A percentile compares a stretch with the other conserved stretches of the same genome.
These are phyloP conservation scores for Vararia minispora DNA, from an alignment of 768 basidiomycete genomes.

Conservation along the genomic window DNA sequence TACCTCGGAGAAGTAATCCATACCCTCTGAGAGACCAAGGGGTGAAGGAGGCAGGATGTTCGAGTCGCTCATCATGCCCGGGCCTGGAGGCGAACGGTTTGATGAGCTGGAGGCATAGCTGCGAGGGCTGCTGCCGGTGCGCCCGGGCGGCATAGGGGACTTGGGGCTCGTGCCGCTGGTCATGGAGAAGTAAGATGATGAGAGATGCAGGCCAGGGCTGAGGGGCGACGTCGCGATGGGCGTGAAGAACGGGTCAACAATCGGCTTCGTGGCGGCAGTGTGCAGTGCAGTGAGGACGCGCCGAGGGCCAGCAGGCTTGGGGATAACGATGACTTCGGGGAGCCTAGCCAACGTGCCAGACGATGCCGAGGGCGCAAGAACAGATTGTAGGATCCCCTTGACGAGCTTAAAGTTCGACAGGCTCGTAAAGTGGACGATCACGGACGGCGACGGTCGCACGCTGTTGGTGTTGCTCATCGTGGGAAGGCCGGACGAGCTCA, in stretches of 20 bases:
- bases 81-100: constrained; percentile 39
- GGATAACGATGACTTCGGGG: constrained; percentile 93
- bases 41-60: constrained; percentile 54
- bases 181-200: constrained; percentile 31
- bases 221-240: constrained; percentile 92
- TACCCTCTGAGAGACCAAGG: constrained; percentile 52
- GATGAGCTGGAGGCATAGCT: constrained; percentile 56
- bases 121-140: constrained; percentile 38
- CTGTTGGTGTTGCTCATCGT: constrained; percentile 21
- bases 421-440: constrained; percentile 88
- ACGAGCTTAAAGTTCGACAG: constrained; percentile 81
- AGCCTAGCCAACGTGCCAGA: constrained; percentile 34
- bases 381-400: constrained; percentile 73
- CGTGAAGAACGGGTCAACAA: constrained; percentile 82
- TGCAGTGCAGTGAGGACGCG: constrained; percentile 87
- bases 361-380: constrained; percentile 38
- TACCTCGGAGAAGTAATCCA: constrained; percentile 65
- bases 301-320: constrained; percentile 93
- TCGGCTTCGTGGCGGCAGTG: constrained; percentile 77
- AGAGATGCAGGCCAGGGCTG: constrained; percentile 52
- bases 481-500: constrained; percentile 25
- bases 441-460: constrained; percentile 29
- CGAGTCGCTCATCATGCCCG: constrained; percentile 22
- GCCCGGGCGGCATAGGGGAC: constrained; percentile 31
- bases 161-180: constrained; percentile 24